Evolutionary conservation across 2,329 filamentous ascomycete genomes (phyloP), one percentile per base, ranked within the genome.

Genomic region (Diplodia scrobiculata): DNA sequence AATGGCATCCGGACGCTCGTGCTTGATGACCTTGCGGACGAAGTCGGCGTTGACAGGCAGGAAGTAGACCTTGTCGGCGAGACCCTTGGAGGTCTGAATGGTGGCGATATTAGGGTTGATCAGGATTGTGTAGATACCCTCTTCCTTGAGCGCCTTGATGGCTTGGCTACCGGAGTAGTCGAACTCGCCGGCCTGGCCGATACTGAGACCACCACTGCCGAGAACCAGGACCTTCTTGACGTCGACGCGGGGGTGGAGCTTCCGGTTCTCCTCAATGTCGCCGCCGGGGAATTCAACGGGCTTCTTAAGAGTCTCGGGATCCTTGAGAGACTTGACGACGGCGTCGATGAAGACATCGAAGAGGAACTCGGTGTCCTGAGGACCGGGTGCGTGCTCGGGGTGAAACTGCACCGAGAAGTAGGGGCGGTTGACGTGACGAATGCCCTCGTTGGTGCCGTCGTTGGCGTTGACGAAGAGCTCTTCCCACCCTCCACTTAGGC

Each of bases 341-440:
- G 92, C 90, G 79, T 89, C 82, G 75, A 99, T 91, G 82, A 99
- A 99, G 69, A 98, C 92, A 78, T 99, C 93, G 70, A 99, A 99
- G 29, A 99, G 84, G 76, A 91, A 97, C 78, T 99, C 95, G 32
- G 95, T 99, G 76, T 99, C 95, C 41, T 92, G 87, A 62, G 95
- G 95, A 67, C 95, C 95, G 2, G 95, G 95, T 0, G 92, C 96
- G 82, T 93, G 97, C 80, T 99, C 95, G 0, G 95, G 95, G 76
- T 99, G 95, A 82, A 99, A 99, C 77, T 99, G 95, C n/a, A 98
- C 95, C 83, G 92, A 97, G 84, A 99, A 99, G 82, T 94, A 96
- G 62, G 95, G 95, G 74, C 89, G 90, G 77, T 83, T 86, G 58
- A 86, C 82, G 78, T 98, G 92, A 79, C 93, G 89, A 75, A 99